Evolutionary conservation across 2,329 filamentous ascomycete genomes (phyloP).

Genomic region (Talaromyces sp.): DNA sequence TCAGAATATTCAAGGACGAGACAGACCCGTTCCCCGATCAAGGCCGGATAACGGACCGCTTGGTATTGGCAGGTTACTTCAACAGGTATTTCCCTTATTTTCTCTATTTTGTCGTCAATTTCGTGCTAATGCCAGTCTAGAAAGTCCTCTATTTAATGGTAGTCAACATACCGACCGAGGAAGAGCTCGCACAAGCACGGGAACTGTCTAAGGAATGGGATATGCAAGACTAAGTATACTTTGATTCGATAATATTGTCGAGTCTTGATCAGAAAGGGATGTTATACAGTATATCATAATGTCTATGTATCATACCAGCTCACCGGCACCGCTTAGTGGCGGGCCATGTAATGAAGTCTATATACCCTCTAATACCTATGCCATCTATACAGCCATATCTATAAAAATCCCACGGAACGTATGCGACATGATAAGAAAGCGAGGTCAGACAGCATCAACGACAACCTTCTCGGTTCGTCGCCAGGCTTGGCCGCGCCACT

Average conservation of each 20-base stretch:
- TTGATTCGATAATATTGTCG: not conserved
- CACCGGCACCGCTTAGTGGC: not conserved
- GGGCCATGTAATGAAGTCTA: not conserved
- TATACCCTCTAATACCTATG: not conserved
- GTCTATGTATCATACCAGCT: not conserved
- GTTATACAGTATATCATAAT: not conserved
- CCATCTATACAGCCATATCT: not conserved
- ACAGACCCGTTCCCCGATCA: not conserved
- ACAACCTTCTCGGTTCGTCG: not conserved
- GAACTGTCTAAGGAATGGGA: slow-evolving; percentile 7
- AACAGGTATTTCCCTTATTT: not conserved
- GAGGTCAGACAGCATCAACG: not conserved
- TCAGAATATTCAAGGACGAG: too few relatives aligned
- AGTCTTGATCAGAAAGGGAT: not conserved
- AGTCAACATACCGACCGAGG: slow-evolving; percentile 49
- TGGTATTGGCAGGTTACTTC: not conserved
- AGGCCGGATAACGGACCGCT: not conserved
- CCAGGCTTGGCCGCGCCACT: not conserved
- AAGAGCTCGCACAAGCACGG: slow-evolving; percentile 33
- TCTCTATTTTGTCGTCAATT: too few relatives aligned
- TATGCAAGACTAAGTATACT: not conserved
- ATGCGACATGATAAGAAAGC: not conserved
- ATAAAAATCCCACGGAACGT: not conserved
- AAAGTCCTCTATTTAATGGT: slow-evolving; percentile 53
- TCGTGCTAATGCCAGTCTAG: slow-evolving; percentile 15